These are phyloP conservation scores for Phytophthora tubulina DNA, from an alignment of 352 stramenopile species.

Conservation along the genomic window DNA sequence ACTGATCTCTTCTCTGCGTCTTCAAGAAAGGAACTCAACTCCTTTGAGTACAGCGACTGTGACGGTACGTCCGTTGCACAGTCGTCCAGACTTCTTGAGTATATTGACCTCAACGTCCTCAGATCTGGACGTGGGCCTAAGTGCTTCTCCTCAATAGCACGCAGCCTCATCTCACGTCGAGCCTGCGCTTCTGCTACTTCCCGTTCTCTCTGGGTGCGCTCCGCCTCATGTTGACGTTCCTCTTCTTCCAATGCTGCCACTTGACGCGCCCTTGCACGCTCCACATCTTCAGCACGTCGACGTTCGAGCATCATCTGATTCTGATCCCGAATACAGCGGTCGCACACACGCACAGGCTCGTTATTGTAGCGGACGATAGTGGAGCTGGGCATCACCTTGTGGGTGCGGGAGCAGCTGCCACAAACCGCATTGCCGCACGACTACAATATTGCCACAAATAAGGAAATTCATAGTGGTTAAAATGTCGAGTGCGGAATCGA, in stretches of 20 bases:
- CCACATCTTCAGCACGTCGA: conserved; percentile 72
- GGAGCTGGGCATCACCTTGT: conserved; percentile 77
- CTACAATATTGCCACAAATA: conserved; percentile 35
- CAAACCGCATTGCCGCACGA: conserved; percentile 85
- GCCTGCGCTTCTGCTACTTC: conserved; percentile 55
- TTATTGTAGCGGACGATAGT: conserved; percentile 81
- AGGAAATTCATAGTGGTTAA: not conserved
- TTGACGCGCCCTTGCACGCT: conserved; percentile 77
- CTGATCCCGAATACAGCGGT: conserved; percentile 81
- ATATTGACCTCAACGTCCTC: conserved; percentile 46
- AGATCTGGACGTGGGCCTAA: conserved; percentile 64
- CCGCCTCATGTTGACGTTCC: conserved; percentile 62
- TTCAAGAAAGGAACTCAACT: conserved; percentile 60
- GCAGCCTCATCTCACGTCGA: conserved; percentile 55
- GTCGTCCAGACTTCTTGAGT: conserved; percentile 66
- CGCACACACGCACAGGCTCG: conserved; percentile 84
- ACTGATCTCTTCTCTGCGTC: conserved; percentile 71
- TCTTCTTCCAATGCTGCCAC: conserved; percentile 74
- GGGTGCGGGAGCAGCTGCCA: conserved; percentile 73
- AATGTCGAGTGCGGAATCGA: not conserved
- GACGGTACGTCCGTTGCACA: conserved; percentile 34
- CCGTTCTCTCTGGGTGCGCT: conserved; percentile 63
- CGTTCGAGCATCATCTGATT: conserved; percentile 80
- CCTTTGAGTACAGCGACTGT: conserved; percentile 52
- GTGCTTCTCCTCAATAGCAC: conserved; percentile 66